phyloP scores from a whole-genome alignment of 2,329 filamentous ascomycete genomes.

The Stachybotrys chlorohalonatus region DNA sequence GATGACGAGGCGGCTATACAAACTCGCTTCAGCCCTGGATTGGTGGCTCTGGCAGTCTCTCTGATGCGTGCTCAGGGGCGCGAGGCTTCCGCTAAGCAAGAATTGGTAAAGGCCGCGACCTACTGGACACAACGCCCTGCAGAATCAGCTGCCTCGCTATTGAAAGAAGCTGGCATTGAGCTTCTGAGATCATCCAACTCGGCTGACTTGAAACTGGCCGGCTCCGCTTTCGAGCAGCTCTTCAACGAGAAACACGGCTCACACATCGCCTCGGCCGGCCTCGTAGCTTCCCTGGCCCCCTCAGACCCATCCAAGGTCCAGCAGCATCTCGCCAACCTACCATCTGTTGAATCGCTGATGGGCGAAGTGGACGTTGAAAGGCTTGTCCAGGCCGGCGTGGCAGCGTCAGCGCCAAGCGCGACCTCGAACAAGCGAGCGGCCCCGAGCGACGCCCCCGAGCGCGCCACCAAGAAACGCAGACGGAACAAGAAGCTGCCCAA shows the following conservation, averaged over 20 bases:
- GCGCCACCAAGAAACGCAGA: slow-evolving; percentile 44
- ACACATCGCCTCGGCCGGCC: slow-evolving; percentile 64
- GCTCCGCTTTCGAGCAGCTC: slow-evolving; percentile 69
- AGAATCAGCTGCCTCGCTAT: slow-evolving; percentile 47
- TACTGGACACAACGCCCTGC: slow-evolving; percentile 64
- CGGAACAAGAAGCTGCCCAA: slow-evolving; percentile 59
- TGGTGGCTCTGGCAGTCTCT: slow-evolving; percentile 71
- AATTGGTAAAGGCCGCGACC: slow-evolving; percentile 68
- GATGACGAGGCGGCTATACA: slow-evolving; percentile 49
- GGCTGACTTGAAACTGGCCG: slow-evolving; percentile 61
- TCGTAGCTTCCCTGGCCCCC: slow-evolving; percentile 73
- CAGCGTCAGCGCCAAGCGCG: slow-evolving; percentile 27
- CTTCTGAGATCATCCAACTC: slow-evolving; percentile 66
- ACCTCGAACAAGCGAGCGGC: slow-evolving; percentile 39
- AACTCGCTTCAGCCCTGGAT: slow-evolving; percentile 72
- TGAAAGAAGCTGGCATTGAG: slow-evolving; percentile 74
- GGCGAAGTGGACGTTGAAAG: slow-evolving; percentile 49
- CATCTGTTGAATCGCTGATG: slow-evolving; percentile 53
- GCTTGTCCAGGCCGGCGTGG: slow-evolving; percentile 59
- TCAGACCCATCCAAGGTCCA: slow-evolving; percentile 47
- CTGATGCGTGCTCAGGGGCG: slow-evolving; percentile 72
- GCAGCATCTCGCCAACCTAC: slow-evolving; percentile 46
- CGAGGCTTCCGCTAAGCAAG: slow-evolving; percentile 58
- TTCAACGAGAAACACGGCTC: slow-evolving; percentile 58
- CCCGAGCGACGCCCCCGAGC: slow-evolving; percentile 20